Conservation (phyloP, 306 rosid species). For the Pueraria montana region DNA sequence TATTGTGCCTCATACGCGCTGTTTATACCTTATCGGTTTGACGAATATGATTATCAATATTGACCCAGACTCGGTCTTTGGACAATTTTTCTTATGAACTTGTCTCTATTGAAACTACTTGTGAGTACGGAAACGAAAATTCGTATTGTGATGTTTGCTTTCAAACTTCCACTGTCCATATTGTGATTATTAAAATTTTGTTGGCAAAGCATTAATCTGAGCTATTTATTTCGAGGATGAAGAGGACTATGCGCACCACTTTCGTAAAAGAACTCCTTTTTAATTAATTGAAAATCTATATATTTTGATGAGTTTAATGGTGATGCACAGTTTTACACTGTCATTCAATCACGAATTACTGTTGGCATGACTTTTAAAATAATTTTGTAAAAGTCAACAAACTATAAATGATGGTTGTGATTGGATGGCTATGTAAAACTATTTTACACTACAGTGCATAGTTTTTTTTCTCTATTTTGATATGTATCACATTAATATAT, state of each 20-base stretch:
- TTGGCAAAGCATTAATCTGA: neutral
- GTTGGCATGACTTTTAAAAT: too few relatives aligned
- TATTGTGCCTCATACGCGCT: constrained; percentile 17
- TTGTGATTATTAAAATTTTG: neutral
- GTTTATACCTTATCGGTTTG: neutral
- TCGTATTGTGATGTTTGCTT: neutral
- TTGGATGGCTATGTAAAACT: too few relatives aligned
- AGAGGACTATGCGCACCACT: neutral
- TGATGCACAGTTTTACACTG: too few relatives aligned
- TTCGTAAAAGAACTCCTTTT: neutral
- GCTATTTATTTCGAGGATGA: neutral
- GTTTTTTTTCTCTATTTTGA: too few relatives aligned
- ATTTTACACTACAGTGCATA: too few relatives aligned
- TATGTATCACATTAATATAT: too few relatives aligned
- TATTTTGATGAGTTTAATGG: too few relatives aligned
- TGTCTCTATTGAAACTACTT: neutral
- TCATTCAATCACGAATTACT: too few relatives aligned
- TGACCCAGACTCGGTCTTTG: constrained; percentile 14
- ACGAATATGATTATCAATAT: neutral
- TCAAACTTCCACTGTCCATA: neutral
- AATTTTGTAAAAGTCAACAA: too few relatives aligned
- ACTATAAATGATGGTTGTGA: too few relatives aligned
- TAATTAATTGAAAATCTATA: too few relatives aligned
- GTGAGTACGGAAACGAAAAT: too few relatives aligned
- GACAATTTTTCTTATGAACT: neutral